phyloP scores from a whole-genome alignment of 345 rosid genomes.

The Leavenworthia alabamica region DNA sequence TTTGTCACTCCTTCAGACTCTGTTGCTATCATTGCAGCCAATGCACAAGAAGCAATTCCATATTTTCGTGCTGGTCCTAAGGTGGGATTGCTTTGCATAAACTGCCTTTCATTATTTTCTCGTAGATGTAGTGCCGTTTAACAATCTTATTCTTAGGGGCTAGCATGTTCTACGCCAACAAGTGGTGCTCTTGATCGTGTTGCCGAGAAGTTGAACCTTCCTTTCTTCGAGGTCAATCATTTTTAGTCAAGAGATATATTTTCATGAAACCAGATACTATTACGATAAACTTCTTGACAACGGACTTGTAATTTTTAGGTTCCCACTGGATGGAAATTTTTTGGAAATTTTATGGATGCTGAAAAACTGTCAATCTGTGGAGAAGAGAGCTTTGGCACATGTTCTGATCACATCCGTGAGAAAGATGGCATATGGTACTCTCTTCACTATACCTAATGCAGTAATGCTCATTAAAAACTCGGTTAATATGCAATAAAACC shows the following conservation, averaged over 20 bases:
- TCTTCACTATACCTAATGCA: constrained; percentile 9
- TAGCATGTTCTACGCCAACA: constrained; percentile 96
- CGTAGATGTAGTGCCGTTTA: neutral
- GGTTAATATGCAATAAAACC: neutral
- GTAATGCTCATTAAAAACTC: neutral
- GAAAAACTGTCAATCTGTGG: constrained; percentile 90
- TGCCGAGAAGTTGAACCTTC: constrained; percentile 74
- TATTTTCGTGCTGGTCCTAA: constrained; percentile 70
- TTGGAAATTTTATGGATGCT: constrained; percentile 97
- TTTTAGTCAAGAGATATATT: neutral
- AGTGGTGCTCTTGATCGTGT: constrained; percentile 96
- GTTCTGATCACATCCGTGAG: constrained; percentile 95
- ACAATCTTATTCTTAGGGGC: constrained; percentile 46
- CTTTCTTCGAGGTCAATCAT: constrained; percentile 71
- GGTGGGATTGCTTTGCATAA: constrained; percentile 36
- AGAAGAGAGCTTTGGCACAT: constrained; percentile 97
- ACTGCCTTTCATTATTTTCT: neutral
- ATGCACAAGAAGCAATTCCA: constrained; percentile 79
- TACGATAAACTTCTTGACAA: constrained; percentile 12
- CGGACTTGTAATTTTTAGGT: constrained; percentile 49
- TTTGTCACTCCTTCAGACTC: constrained; percentile 95
- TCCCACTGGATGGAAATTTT: constrained; percentile 95
- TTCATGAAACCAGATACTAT: neutral
- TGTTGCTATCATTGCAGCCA: constrained; percentile 89
- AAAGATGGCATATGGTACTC: constrained; percentile 93